Percentiles rank a stretch among this genome's conserved stretches.
These are phyloP conservation scores for Ophiocordyceps camponoti-leonardi DNA, from an alignment of 2,329 filamentous ascomycete genomes.

Conservation along the genomic window DNA sequence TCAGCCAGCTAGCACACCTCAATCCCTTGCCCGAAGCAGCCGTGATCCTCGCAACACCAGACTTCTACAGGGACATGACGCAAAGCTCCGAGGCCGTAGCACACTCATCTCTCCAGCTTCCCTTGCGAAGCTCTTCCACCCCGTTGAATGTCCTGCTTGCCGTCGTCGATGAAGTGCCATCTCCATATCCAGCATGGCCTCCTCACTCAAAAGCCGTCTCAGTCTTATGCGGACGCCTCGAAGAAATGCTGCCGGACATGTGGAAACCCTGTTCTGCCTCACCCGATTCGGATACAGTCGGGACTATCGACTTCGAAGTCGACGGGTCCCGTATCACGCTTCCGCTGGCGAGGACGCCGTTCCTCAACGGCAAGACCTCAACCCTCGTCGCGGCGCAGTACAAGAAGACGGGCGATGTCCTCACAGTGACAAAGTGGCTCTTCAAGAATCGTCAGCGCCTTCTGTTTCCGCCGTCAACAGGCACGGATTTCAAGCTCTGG, in stretches of 20 bases:
- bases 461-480: constrained; percentile 7
- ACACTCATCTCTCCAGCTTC: neutral
- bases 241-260: constrained; percentile 25
- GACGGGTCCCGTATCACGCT: constrained; percentile 27
- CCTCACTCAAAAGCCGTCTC: constrained; percentile 28
- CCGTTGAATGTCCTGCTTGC: constrained; percentile 31
- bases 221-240: constrained; percentile 26
- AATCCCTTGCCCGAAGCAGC: constrained; percentile 19
- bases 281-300: constrained; percentile 15
- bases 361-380: constrained; percentile 48
- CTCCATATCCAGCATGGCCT: constrained; percentile 12
- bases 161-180: constrained; percentile 36
- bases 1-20: constrained; percentile 1
- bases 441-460: constrained; percentile 24
- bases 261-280: constrained; percentile 16
- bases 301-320: constrained; percentile 24
- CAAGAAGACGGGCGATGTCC: constrained; percentile 7
- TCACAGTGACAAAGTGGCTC: constrained; percentile 9
- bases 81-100: neutral
- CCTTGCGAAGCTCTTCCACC: constrained; percentile 13
- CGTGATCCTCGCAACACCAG: constrained; percentile 31
- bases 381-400: constrained; percentile 30
- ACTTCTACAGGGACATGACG: constrained; percentile 26
- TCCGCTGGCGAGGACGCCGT: constrained; percentile 63
- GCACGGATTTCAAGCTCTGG: constrained; percentile 12